Conservation (phyloP, 371 early-diverging fungal species). For the Caulochytrium protostelioides region DNA sequence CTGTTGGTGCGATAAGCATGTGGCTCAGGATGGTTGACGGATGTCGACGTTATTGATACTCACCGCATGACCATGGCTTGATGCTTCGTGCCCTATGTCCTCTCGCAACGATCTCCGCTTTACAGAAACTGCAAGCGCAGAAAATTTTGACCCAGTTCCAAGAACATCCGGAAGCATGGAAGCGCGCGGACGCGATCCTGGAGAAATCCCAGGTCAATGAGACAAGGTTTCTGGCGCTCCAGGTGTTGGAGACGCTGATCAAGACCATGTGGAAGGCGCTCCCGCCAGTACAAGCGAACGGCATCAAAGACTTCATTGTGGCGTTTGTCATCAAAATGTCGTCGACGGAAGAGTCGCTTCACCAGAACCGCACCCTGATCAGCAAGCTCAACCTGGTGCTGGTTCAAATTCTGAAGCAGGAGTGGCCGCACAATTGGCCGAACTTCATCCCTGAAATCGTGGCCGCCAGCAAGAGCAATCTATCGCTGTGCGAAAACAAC, state of each 20-base stretch:
- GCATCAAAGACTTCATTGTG: slow-evolving; percentile 83
- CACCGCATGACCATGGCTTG: no score
- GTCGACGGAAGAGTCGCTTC: slow-evolving; percentile 48
- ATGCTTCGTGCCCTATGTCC: no score
- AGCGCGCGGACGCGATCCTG: slow-evolving; percentile 80
- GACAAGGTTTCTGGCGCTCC: slow-evolving; percentile 91
- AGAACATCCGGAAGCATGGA: slow-evolving; percentile 94
- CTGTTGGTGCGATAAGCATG: no score
- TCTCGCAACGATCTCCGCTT: no score
- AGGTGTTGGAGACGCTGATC: slow-evolving; percentile 87
- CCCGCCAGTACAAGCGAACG: slow-evolving; percentile 66
- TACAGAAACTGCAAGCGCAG: slow-evolving; percentile 67
- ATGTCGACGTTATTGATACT: no score
- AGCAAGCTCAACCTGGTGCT: slow-evolving; percentile 82
- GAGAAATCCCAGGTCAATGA: slow-evolving; percentile 55
- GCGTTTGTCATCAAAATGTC: slow-evolving; percentile 70
- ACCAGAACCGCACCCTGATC: slow-evolving; percentile 48
- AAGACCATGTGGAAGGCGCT: slow-evolving; percentile 94
- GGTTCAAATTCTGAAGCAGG: slow-evolving; percentile 98
- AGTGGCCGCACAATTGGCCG: slow-evolving; percentile 99
- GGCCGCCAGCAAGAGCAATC: slow-evolving; percentile 65
- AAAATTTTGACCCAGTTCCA: slow-evolving; percentile 77
- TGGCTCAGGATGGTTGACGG: no score
- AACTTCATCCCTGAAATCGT: slow-evolving; percentile 96
- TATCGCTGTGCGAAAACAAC: slow-evolving; percentile 94